Conservation (phyloP, 2,329 filamentous ascomycete genomes). For the Aureobasidium melanogenum region DNA sequence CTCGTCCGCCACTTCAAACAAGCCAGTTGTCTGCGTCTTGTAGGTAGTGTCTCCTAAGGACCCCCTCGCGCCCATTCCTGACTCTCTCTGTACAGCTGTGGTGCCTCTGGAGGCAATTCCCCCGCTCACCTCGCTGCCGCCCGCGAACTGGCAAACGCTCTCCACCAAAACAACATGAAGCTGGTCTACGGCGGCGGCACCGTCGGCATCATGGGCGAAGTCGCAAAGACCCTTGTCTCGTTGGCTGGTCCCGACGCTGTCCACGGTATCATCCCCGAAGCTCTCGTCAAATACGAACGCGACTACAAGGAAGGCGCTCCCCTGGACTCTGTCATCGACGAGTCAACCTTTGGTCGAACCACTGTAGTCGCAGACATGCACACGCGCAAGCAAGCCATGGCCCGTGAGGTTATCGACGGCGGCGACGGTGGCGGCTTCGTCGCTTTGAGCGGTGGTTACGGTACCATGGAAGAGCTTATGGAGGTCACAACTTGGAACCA, state of each 20-base stretch:
- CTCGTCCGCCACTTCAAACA: conserved; percentile 25
- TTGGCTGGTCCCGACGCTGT: conserved; percentile 73
- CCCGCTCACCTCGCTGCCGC: conserved; percentile 72
- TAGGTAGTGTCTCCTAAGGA: conserved; percentile 29
- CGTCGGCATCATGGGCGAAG: conserved; percentile 88
- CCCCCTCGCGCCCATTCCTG: conserved; percentile 3
- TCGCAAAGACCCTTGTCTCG: conserved; percentile 76
- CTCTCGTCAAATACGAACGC: conserved; percentile 71
- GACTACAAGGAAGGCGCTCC: conserved; percentile 45
- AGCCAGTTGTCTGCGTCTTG: conserved; percentile 80
- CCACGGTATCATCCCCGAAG: conserved; percentile 86
- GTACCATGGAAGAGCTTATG: conserved; percentile 92
- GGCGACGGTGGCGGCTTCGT: conserved; percentile 83
- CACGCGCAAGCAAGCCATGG: conserved; percentile 90
- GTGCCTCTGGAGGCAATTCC: conserved; percentile 63
- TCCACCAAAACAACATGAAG: conserved; percentile 68
- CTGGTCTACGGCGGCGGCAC: conserved; percentile 96
- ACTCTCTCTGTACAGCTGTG: conserved; percentile 53
- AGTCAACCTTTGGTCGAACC: conserved; percentile 65
- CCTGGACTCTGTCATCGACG: conserved; percentile 46
- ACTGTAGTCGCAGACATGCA: conserved; percentile 95
- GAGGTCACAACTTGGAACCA: conserved; percentile 90
- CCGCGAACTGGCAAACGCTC: conserved; percentile 59
- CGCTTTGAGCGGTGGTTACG: conserved; percentile 80
- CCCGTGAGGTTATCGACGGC: conserved; percentile 70